These are phyloP conservation scores for Cladobotryum mycophilum DNA, from an alignment of 2,329 filamentous ascomycete genomes.

Conservation along the genomic window DNA sequence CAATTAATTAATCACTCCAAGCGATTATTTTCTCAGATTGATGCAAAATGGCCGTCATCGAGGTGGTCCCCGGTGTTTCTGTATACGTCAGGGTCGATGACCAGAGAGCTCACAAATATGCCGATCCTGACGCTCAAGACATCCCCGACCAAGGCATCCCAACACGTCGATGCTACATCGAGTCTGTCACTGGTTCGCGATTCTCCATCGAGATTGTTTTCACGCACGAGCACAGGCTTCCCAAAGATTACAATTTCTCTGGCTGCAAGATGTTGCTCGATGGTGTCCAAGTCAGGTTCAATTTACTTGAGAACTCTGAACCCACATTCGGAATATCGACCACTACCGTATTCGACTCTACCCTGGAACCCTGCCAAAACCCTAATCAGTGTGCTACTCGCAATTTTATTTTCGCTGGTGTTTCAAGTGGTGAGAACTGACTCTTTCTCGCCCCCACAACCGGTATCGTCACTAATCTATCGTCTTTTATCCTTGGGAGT, in stretches of 20 bases:
- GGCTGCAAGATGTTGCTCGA: constrained; percentile 5
- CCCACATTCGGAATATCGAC: neutral
- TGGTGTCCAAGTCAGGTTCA: neutral
- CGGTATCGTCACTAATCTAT: neutral
- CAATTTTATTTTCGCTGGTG: constrained; percentile 14
- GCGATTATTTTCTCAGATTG: neutral
- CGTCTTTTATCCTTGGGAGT: constrained; percentile 2
- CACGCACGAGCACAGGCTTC: neutral
- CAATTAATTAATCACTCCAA: neutral
- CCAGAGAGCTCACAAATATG: constrained; percentile 18
- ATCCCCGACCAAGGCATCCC: neutral
- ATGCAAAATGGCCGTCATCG: constrained; percentile 18
- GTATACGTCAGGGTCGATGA: constrained; percentile 15
- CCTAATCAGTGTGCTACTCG: neutral
- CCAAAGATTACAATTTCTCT: accelerated
- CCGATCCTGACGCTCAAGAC: neutral
- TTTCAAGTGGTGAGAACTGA: constrained; percentile 9
- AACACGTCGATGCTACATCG: constrained; percentile 17
- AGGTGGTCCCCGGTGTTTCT: constrained; percentile 12
- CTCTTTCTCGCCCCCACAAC: neutral
- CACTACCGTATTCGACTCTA: neutral
- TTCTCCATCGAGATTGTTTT: constrained; percentile 14
- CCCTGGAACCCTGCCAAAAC: neutral
- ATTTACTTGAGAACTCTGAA: neutral
- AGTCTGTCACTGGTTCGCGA: constrained; percentile 15